Evolutionary conservation across 2,329 filamentous ascomycete genomes (phyloP).

Genomic region (Aspergillus fischeri): DNA sequence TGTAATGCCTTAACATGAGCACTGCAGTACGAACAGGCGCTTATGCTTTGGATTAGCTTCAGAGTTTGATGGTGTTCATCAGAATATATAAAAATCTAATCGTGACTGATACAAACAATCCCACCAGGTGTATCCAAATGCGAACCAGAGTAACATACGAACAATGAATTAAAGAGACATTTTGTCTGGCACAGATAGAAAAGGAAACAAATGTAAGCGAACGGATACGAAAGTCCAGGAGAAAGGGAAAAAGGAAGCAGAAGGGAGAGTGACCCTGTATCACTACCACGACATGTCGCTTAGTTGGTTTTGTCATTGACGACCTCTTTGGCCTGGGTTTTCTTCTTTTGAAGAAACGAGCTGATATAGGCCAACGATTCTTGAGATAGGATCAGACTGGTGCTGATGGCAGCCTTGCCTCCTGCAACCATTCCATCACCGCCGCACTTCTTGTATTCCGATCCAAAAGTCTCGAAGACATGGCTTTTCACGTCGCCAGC

Average conservation of each 20-base stretch:
- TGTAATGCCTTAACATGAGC: neutral
- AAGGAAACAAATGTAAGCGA: constrained; percentile 5
- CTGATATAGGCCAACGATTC: constrained; percentile 62
- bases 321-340: constrained; percentile 56
- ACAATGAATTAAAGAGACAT: neutral
- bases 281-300: neutral
- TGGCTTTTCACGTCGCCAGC: constrained; percentile 53
- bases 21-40: neutral
- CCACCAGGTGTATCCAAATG: neutral
- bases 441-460: constrained; percentile 46
- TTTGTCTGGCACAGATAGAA: neutral
- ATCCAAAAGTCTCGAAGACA: constrained; percentile 39
- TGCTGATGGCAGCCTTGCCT: constrained; percentile 66
- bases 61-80: neutral
- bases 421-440: constrained; percentile 60
- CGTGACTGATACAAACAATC: neutral
- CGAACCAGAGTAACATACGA: neutral
- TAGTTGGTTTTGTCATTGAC: constrained; percentile 47
- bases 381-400: constrained; percentile 61
- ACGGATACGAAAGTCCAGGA: constrained; percentile 14
- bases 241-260: neutral
- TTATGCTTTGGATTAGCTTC: neutral
- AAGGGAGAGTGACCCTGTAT: neutral
- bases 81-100: neutral
- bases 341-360: constrained; percentile 57